Evolutionary conservation across 306 rosid genomes (phyloP), one percentile per base, ranked within the genome.

Genomic region (Sophora flavescens): DNA sequence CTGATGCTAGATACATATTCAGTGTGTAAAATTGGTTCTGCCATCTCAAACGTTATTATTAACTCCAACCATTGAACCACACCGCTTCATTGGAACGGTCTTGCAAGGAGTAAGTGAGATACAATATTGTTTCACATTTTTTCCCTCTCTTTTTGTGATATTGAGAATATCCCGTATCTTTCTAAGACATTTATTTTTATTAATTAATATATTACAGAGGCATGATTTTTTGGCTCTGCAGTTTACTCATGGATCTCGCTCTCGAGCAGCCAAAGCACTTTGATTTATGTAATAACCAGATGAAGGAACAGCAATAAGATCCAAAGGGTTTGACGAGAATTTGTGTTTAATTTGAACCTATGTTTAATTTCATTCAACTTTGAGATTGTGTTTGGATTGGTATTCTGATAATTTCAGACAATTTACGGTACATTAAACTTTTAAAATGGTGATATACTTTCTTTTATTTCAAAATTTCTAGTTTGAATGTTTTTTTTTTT

Each of bases 1-100:
- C 59, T 53, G 30, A 53, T 53, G 30, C 17, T 53, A 16, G 26
- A 53, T 53, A 9, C 17, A 6, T 64, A 17, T 67, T 30, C 74
- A 72, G 78, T 16, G 74, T 54, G 17, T 7, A 3, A 17, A 36
- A 54, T 4, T 72, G 58, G 2, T 3, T 6, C 17, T 72, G 42
- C 62, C 74, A 15, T 54, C 74, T 3, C 74, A 72, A 6, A 53
- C 47, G 1, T 7, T 54, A 67, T 32, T 64, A 15, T 17, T 80
- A 3, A 3, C 42, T 12, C 78, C 74, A 3, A 28, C 68, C 6
- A 70, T 9, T 6, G 1, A 16, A 3, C 13, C 28, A 12, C 0
- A 2, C 41, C 17, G 22, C 59, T 72, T 63, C 74, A 64, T 9
- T 32, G 83, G 67, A 14, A 63, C 17, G 4, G 10, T 72, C 17